A percentile compares a stretch with the other conserved stretches of the same genome.
Evolutionary conservation across 169 alveolate genomes (phyloP).

Genomic region (Eimeria tenella): DNA sequence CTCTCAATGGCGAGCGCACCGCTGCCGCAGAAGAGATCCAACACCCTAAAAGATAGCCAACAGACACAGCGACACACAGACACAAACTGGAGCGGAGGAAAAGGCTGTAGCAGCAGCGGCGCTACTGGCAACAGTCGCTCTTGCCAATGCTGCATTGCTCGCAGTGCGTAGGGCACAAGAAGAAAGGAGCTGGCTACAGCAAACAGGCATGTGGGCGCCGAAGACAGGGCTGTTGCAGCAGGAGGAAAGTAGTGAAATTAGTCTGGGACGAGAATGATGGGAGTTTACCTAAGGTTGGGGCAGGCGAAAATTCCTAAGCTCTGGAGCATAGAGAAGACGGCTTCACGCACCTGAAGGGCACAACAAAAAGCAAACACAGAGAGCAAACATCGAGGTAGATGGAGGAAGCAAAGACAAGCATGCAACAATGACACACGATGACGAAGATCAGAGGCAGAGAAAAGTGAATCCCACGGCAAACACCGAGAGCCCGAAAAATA

Average conservation of each 20-base stretch:
- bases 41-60: constrained; percentile 11
- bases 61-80: not conserved
- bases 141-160: not conserved
- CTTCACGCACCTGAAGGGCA: constrained; percentile 60
- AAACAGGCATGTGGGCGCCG: too few relatives aligned
- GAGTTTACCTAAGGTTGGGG: not conserved
- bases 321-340: constrained; percentile 55
- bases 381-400: not conserved
- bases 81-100: not conserved
- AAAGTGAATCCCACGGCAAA: too few relatives aligned
- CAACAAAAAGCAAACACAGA: not conserved
- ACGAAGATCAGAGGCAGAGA: not conserved
- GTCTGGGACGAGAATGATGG: too few relatives aligned
- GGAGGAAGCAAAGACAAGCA: not conserved
- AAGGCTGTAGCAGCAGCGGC: not conserved
- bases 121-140: not conserved
- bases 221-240: too few relatives aligned
- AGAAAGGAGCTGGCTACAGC: too few relatives aligned
- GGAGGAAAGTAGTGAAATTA: too few relatives aligned
- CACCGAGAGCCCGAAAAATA: not conserved
- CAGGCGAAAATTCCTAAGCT: constrained; percentile 27
- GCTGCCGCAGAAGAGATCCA: constrained; percentile 72
- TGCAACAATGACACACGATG: not conserved
- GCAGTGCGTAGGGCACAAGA: too few relatives aligned
- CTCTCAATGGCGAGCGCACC: constrained; percentile 71